Percentiles rank a stretch among this genome's conserved stretches.
Evolutionary conservation across 768 basidiomycete species (phyloP).

Genomic region (Tylopilus intermedius): DNA sequence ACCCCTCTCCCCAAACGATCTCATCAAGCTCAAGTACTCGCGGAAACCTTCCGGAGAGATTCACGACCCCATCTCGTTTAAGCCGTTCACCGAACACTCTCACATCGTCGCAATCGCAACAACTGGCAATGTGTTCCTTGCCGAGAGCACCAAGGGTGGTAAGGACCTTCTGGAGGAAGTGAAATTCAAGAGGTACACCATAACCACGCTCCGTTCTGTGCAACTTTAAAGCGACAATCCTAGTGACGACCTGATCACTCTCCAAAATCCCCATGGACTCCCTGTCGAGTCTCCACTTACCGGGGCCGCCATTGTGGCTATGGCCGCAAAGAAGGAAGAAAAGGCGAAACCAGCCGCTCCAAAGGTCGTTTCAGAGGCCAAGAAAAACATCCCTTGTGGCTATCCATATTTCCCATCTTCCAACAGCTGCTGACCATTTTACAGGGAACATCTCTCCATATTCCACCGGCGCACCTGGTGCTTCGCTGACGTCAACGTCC

Average conservation of each 20-base stretch:
- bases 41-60: conserved; percentile 83
- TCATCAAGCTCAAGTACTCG: conserved; percentile 77
- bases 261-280: conserved; percentile 86
- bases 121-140: conserved; percentile 90
- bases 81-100: conserved; percentile 93
- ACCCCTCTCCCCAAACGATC: conserved; percentile 61
- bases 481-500: conserved; percentile 90
- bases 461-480: conserved; percentile 84
- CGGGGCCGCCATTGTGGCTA: conserved; percentile 23
- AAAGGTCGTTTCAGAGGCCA: conserved; percentile 37
- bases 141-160: conserved; percentile 84
- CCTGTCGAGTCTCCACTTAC: conserved; percentile 50
- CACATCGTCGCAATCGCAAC: conserved; percentile 88
- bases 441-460: conserved; percentile 90
- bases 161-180: conserved; percentile 83
- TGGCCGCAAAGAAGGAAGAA: conserved; percentile 33
- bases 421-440: conserved; percentile 2
- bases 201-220: not conserved
- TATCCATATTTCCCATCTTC: not conserved
- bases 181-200: conserved; percentile 71
- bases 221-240: not conserved
- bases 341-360: conserved; percentile 26
- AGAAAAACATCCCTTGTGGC: conserved; percentile 65
- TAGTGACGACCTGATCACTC: conserved; percentile 86
- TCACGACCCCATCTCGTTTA: conserved; percentile 97